A percentile compares a stretch with the other conserved stretches of the same genome.
phyloP scores from a whole-genome alignment of 176 grass and related monocot species.

The Avena insularis region DNA sequence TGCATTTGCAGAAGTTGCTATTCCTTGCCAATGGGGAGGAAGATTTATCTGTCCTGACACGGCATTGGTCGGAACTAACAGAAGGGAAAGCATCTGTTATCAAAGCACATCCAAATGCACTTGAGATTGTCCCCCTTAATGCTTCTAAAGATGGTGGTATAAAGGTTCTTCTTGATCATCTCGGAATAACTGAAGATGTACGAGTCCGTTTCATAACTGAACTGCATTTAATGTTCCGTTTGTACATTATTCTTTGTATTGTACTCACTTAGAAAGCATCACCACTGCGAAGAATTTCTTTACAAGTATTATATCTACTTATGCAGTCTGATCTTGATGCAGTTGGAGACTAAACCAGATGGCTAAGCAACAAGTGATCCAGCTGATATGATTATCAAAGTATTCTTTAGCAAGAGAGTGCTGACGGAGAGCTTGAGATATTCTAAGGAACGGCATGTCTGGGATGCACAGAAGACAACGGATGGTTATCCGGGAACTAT shows the following conservation, averaged over 20 bases:
- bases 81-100: slow-evolving; percentile 60
- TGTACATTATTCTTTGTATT: slow-evolving; percentile 10
- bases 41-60: slow-evolving; percentile 52
- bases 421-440: slow-evolving; percentile 7
- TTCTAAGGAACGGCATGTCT: background rate
- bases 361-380: slow-evolving; percentile 28
- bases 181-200: slow-evolving; percentile 81
- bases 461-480: background rate
- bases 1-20: slow-evolving; percentile 74
- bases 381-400: slow-evolving; percentile 16
- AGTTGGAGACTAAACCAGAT: slow-evolving; percentile 44
- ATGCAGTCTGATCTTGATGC: slow-evolving; percentile 55
- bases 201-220: slow-evolving; percentile 24
- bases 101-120: slow-evolving; percentile 53
- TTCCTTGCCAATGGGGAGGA: slow-evolving; percentile 54
- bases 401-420: slow-evolving; percentile 32
- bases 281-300: slow-evolving; percentile 12
- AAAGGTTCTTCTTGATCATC: slow-evolving; percentile 80
- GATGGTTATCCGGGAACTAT: background rate
- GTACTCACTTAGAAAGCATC: slow-evolving; percentile 16
- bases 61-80: slow-evolving; percentile 56
- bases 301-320: background rate
- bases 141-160: slow-evolving; percentile 70
- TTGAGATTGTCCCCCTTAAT: slow-evolving; percentile 70
- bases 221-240: slow-evolving; percentile 38